phyloP scores from a whole-genome alignment of 257 asterid genomes.

The Primulina eburnea region DNA sequence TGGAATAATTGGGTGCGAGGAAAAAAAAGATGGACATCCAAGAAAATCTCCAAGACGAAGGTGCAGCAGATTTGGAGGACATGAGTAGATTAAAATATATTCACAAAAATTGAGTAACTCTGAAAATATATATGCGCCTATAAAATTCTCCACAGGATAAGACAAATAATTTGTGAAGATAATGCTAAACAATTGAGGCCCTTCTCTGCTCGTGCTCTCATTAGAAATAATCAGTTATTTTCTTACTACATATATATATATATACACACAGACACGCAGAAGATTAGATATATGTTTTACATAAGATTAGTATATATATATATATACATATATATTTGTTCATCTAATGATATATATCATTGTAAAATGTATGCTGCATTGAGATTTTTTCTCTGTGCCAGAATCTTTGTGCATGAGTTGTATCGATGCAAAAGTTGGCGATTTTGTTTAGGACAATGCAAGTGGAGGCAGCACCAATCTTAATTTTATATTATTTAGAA shows the following conservation, averaged over 20 bases:
- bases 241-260: too few relatives aligned
- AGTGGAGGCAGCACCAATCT: background rate
- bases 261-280: too few relatives aligned
- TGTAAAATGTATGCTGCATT: background rate
- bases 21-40: conserved; percentile 25
- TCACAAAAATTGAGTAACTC: background rate
- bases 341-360: too few relatives aligned
- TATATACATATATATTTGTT: too few relatives aligned
- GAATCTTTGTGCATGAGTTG: conserved; percentile 6
- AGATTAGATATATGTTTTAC: too few relatives aligned
- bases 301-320: too few relatives aligned
- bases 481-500: background rate
- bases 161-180: too few relatives aligned
- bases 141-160: background rate
- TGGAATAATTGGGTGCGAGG: conserved; percentile 12
- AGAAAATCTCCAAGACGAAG: conserved; percentile 37
- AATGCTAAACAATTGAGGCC: too few relatives aligned
- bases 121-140: background rate
- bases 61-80: conserved; percentile 28
- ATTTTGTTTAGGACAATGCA: conserved; percentile 7
- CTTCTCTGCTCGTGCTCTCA: too few relatives aligned
- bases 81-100: conserved; percentile 13
- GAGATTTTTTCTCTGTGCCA: background rate
- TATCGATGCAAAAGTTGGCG: background rate
- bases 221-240: too few relatives aligned